Conservation (phyloP, 73 alveolate species). For the Paramecium sonneborni region DNA sequence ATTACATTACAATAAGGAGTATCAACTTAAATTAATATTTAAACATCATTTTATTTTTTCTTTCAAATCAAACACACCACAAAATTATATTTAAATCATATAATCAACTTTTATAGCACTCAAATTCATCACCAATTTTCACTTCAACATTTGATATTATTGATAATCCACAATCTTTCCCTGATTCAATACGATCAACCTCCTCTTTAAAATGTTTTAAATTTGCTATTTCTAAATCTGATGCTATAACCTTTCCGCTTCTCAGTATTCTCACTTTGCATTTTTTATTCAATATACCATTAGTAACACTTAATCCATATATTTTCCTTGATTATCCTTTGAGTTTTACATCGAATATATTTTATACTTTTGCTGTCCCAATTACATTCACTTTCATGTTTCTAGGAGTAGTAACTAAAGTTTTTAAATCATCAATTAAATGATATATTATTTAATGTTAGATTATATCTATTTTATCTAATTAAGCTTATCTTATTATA, state of each 20-base stretch:
- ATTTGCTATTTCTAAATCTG: conserved; percentile 70
- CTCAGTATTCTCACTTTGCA: conserved; percentile 70
- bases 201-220: conserved; percentile 75
- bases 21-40: neutral
- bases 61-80: neutral
- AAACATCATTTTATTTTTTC: neutral
- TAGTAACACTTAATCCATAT: conserved; percentile 76
- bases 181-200: conserved; percentile 73
- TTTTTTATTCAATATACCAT: conserved; percentile 72
- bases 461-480: conserved; percentile 64
- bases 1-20: neutral
- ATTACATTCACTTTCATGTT: conserved; percentile 52
- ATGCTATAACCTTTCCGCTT: conserved; percentile 69
- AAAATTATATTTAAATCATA: neutral
- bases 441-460: conserved; percentile 80
- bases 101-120: conserved; percentile 31
- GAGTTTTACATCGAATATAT: conserved; percentile 70
- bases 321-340: conserved; percentile 56
- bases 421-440: conserved; percentile 74
- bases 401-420: conserved; percentile 57
- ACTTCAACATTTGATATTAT: conserved; percentile 4
- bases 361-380: conserved; percentile 74
- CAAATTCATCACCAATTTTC: conserved; percentile 24
- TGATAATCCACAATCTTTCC: conserved; percentile 84
- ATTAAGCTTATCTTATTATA: conserved; percentile 62